Percentiles rank a stretch among this genome's conserved stretches.
Conservation (phyloP, 306 rosid genomes). For the peach (Prunus persica) region Prunus_persica_NCBIv2 NC_034013.1:16215001-16215500, state of each 20-base stretch:
- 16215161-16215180: background rate
- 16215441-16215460: conserved; percentile 27
- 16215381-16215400: conserved; percentile 48
- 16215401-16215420: conserved; percentile 28
- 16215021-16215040: background rate
- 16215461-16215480: conserved; percentile 25
- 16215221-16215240: background rate
- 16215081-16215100: no score
- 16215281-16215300: conserved; percentile 21
- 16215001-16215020: background rate
- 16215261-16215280: conserved; percentile 27
- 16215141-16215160: background rate
- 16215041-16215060: background rate
- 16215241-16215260: background rate
- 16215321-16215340: conserved; percentile 27
- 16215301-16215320: conserved; percentile 32
- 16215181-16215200: conserved; percentile 23
- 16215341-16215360: conserved; percentile 26
- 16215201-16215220: conserved; percentile 17
- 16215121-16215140: no score
- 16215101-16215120: no score
- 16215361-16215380: conserved; percentile 47
- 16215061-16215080: background rate
- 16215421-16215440: conserved; percentile 45
- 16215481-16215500: conserved; percentile 29